Evolutionary conservation across 306 rosid genomes (phyloP), one percentile per base, ranked within the genome.

Genomic region (Boehmeria nivea): DNA sequence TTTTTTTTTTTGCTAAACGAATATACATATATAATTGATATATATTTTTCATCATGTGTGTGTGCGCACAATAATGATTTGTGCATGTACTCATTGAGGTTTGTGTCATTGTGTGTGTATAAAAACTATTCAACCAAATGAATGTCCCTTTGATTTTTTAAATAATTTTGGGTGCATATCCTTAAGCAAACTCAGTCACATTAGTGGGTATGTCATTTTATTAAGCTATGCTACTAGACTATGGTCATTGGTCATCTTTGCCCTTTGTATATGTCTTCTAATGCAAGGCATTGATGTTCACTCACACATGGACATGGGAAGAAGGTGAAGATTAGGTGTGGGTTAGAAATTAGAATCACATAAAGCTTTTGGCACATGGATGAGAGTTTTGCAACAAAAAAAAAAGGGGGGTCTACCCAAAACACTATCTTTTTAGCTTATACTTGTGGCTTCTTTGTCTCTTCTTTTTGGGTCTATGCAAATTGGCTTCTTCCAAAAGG

Each of bases 261-360:
- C 11, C 53, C 20, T 33, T 67, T 28, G 3, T 12, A 6, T 34
- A 15, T 36, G 40, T 20, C 23, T 24, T 33, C 4, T 39, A 47
- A 23, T 43, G 14, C 22, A 64, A 53, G 72, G 31, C 26, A 67
- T 34, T 46, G 57, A n/a, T 11, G 3, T 19, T 31, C 45, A 8
- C 16, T 14, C 45, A 40, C 45, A 25, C 12, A 50, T 3, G 44
- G 62, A 60, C 60, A 66, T 54, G 60, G 48, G 60, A 69, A 47
- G 22, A 42, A 17, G 16, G 67, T 17, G 10, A 51, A 43, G 72
- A 66, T 69, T 78, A 69, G 77, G 73, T 78, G 55, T 77, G 54
- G 13, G 56, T 21, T 43, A n/a, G 54, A 10, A 24, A 13, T 53
- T 67, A n/a, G 7, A 57, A 64, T 60, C 17, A 31, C 28, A 65